phyloP scores from a whole-genome alignment of 768 basidiomycete genomes.

The Termitomyces sp. region DNA sequence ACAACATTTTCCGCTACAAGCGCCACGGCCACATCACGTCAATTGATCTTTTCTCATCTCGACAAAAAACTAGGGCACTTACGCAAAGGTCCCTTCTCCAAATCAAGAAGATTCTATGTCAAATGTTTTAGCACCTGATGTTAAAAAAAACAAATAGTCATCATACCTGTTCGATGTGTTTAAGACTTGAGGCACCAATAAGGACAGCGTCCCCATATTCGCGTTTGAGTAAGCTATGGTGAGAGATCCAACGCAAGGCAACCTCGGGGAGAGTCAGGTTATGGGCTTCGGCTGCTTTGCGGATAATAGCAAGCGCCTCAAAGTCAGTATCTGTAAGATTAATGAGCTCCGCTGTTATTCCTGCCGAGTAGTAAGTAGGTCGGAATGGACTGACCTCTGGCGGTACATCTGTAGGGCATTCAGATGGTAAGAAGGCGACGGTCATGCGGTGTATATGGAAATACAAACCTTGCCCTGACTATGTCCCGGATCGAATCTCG shows the following conservation, averaged over 20 bases:
- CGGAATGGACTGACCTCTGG: conserved; percentile 25
- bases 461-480: conserved; percentile 42
- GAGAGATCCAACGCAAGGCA: conserved; percentile 44
- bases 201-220: conserved; percentile 34
- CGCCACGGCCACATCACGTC: background rate
- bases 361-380: background rate
- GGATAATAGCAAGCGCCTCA: background rate
- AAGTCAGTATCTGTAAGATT: conserved; percentile 20
- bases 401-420: conserved; percentile 29
- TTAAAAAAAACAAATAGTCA: too few relatives aligned
- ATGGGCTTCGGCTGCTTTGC: conserved; percentile 19
- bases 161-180: conserved; percentile 34
- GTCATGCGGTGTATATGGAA: background rate
- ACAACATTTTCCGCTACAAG: conserved; percentile 7
- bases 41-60: background rate
- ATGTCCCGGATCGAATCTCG: conserved; percentile 50
- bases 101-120: conserved; percentile 21
- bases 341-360: too few relatives aligned
- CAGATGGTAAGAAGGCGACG: background rate
- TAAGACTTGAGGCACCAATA: conserved; percentile 39
- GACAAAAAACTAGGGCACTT: background rate
- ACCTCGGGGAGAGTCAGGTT: conserved; percentile 37
- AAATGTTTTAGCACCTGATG: too few relatives aligned
- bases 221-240: conserved; percentile 37
- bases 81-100: conserved; percentile 24